Evolutionary conservation across 2,329 filamentous ascomycete species (phyloP).

Genomic region (Stagonosporopsis cucurbitacearum): DNA sequence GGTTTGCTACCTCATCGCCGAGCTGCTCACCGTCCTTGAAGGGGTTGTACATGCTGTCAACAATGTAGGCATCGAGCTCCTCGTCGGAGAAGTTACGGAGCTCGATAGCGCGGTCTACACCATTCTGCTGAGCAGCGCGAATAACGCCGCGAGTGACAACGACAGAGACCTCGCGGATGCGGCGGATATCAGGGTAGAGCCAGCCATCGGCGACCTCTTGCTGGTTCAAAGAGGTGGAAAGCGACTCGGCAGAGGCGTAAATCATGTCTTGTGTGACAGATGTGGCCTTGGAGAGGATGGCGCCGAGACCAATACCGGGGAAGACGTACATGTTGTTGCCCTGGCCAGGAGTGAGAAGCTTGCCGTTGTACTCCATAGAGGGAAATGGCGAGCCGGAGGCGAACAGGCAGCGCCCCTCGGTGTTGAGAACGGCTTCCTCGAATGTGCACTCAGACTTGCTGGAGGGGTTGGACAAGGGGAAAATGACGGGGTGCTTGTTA

Average conservation of each 20-base stretch:
- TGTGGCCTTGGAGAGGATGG: slow-evolving; percentile 87
- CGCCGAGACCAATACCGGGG: slow-evolving; percentile 91
- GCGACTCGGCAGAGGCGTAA: slow-evolving; percentile 85
- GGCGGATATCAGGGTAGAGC: slow-evolving; percentile 89
- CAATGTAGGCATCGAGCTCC: slow-evolving; percentile 72
- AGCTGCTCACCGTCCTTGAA: slow-evolving; percentile 54
- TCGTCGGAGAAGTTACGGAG: slow-evolving; percentile 73
- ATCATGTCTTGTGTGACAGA: slow-evolving; percentile 95
- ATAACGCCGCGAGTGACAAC: slow-evolving; percentile 90
- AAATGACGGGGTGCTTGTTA: slow-evolving; percentile 76
- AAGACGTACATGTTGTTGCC: slow-evolving; percentile 93
- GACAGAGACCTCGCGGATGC: slow-evolving; percentile 88
- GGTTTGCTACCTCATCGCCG: slow-evolving; percentile 46
- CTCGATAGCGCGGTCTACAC: slow-evolving; percentile 59
- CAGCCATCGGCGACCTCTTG: slow-evolving; percentile 84
- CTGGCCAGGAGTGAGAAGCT: slow-evolving; percentile 58
- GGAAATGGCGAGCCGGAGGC: slow-evolving; percentile 94
- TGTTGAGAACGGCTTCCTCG: slow-evolving; percentile 89
- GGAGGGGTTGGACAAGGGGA: slow-evolving; percentile 94
- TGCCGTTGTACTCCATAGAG: slow-evolving; percentile 60
- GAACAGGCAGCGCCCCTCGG: slow-evolving; percentile 89
- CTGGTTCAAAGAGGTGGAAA: slow-evolving; percentile 77
- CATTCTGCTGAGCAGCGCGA: slow-evolving; percentile 83
- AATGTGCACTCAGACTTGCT: slow-evolving; percentile 98
- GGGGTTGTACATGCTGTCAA: slow-evolving; percentile 59